A percentile compares a stretch with the other conserved stretches of the same genome.
phyloP scores from a whole-genome alignment of 441 rosid genomes.

The Geranium incanum region DNA sequence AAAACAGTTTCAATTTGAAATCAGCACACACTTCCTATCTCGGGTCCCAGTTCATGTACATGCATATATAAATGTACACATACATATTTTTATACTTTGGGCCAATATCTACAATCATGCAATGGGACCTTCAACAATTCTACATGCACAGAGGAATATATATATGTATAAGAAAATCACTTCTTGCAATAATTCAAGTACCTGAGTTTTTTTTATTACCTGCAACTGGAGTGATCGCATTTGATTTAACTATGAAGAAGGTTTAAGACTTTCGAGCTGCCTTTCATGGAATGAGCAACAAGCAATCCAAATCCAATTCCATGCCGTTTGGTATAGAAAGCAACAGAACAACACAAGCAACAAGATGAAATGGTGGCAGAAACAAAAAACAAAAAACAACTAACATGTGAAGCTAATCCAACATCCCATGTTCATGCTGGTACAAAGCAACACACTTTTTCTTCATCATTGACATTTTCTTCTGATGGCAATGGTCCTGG shows the following conservation, averaged over 20 bases:
- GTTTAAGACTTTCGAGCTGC: neutral
- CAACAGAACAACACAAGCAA: constrained; percentile 6
- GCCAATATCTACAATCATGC: too few relatives aligned
- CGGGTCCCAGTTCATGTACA: too few relatives aligned
- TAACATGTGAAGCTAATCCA: neutral
- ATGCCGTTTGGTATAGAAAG: constrained; percentile 7
- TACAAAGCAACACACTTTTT: neutral
- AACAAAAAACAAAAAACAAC: constrained; percentile 5
- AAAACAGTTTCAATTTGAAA: too few relatives aligned
- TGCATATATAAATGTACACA: too few relatives aligned
- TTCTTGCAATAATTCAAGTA: neutral
- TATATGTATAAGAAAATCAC: neutral
- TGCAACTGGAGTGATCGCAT: neutral
- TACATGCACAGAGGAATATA: neutral
- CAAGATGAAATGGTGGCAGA: neutral
- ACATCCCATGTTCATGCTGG: constrained; percentile 10
- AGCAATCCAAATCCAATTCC: neutral
- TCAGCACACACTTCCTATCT: too few relatives aligned
- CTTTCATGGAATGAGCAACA: neutral
- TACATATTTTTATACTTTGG: too few relatives aligned
- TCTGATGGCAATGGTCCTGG: neutral
- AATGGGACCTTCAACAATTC: neutral
- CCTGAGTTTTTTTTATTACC: neutral
- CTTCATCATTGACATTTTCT: neutral
- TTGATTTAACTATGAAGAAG: neutral